These are phyloP conservation scores for Elongisporangium prolatum DNA, from an alignment of 352 stramenopile genomes.

Conservation along the genomic window DNA sequence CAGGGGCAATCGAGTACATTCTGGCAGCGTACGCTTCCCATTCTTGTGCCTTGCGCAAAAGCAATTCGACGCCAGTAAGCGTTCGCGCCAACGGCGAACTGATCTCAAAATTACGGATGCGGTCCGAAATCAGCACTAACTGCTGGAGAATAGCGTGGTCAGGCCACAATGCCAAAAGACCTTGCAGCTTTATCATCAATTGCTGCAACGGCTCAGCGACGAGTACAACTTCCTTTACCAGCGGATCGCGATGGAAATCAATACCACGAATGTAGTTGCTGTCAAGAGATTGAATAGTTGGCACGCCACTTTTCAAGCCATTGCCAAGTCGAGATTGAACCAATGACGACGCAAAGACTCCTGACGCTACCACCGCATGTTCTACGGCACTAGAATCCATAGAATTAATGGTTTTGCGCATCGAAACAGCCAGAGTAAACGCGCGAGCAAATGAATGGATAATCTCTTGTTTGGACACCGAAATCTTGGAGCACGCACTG, in stretches of 20 bases:
- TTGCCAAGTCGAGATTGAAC: slow-evolving; percentile 64
- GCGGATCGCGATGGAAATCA: slow-evolving; percentile 93
- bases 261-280: slow-evolving; percentile 76
- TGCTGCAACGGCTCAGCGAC: slow-evolving; percentile 84
- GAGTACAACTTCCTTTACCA: slow-evolving; percentile 91
- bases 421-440: slow-evolving; percentile 62
- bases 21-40: slow-evolving; percentile 97
- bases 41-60: slow-evolving; percentile 96
- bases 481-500: slow-evolving; percentile 36
- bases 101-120: slow-evolving; percentile 86
- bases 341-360: slow-evolving; percentile 58
- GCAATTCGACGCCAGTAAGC: slow-evolving; percentile 93
- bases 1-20: slow-evolving; percentile 87
- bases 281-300: slow-evolving; percentile 49
- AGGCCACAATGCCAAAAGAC: slow-evolving; percentile 93
- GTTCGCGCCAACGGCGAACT: slow-evolving; percentile 86
- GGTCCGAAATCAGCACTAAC: slow-evolving; percentile 88
- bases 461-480: slow-evolving; percentile 35
- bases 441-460: slow-evolving; percentile 62
- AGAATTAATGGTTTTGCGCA: slow-evolving; percentile 65
- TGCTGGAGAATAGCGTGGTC: slow-evolving; percentile 96
- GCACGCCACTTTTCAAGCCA: slow-evolving; percentile 29
- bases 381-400: slow-evolving; percentile 39
- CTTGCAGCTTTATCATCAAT: slow-evolving; percentile 87
- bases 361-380: slow-evolving; percentile 41